Evolutionary conservation across 139 green algal genomes (phyloP), one percentile per base, ranked within the genome.

Genomic region (Coelastrella sp.): DNA sequence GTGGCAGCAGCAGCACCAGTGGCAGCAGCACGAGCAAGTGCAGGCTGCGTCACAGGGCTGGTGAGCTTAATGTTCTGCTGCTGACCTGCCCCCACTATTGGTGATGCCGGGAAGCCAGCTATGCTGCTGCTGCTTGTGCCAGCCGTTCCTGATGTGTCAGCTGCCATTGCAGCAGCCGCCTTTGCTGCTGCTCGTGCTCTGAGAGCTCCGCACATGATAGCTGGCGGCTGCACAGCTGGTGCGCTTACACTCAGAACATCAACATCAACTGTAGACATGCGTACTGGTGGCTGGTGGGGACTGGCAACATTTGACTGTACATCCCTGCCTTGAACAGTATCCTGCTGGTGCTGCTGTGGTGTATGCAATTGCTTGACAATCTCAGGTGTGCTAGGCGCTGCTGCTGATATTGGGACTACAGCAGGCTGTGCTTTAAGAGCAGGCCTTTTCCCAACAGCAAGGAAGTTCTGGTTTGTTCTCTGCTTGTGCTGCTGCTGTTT

Each of bases 311-410:
- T n/a, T 56, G 24, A 15, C 35, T 35, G 24, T 3, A 19, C 19
- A 6, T 35, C 74, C 20, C 74, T 58, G 74, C 74, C 24, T n/a
- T 81, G 74, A 17, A 35, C 19, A n/a, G 12, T 81, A 25, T 24
- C 60, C 80, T 85, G 80, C 65, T 87, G 82, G 27, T 87, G 63
- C 65, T 78, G 82, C 82, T 80, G 66, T 20, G 61, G 84, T 76
- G 22, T 68, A 19, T 56, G 81, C n/a, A 20, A 19, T 22, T 72
- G 65, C 56, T 68, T 78, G 1, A 56, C 60, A 4, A 49, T 22
- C 60, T 68, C 59, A 49, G 60, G 58, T 35, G 81, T 74, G n/a
- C 79, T 22, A 9, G 57, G 22, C 20, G 59, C 81, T 76, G 81
- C 81, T 87, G 81, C 20, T 78, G 81, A 8, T 75, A 35, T 24